Evolutionary conservation across 129 eudicot species (phyloP), one percentile per base, ranked within the genome.

Genomic region (Flaveria brownii): DNA sequence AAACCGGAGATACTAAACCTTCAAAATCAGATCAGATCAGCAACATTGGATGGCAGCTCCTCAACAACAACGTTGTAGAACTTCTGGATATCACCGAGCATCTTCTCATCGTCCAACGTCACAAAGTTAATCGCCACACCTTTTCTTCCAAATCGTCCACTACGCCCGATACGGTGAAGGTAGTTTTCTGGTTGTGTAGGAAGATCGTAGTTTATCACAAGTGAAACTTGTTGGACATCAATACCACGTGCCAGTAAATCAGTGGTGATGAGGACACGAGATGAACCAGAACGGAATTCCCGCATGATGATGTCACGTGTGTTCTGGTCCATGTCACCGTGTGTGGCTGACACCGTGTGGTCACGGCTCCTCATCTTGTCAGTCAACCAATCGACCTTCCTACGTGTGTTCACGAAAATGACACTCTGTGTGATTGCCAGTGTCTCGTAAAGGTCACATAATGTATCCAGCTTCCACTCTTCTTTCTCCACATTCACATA

Each of bases 341-440:
- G 92, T 6, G 96, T 90, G 30, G 93, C 96, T 1, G 93, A 87
- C 39, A 88, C 96, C 0, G 92, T 90, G 86, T 90, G 96, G 75
- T 90, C 96, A 0, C 96, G 84, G 80, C 87, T 73, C 43, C 96
- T 54, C 96, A 87, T 87, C 23, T 90, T 87, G 78, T 90, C 93
- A 17, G 96, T 87, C 18, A 90, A 80, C 96, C 93, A 90, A 84
- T 90, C 96, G 5, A 90, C 96, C 81, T 90, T 91, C n/a, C 97
- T 80, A 16, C 89, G 62, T 4, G 97, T 91, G 91, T 88, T 88
- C 50, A 91, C 97, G 3, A 91, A 91, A 30, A 91, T 91, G 70
- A 91, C 97, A 28, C 92, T 86, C 63, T 91, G 95, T 70, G 95
- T 91, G 80, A 90, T 90, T 18, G 93, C 96, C 18, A 87, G 69